Conservation (phyloP, 805 yeast species). For the Ogataea trehalophila region DNA sequence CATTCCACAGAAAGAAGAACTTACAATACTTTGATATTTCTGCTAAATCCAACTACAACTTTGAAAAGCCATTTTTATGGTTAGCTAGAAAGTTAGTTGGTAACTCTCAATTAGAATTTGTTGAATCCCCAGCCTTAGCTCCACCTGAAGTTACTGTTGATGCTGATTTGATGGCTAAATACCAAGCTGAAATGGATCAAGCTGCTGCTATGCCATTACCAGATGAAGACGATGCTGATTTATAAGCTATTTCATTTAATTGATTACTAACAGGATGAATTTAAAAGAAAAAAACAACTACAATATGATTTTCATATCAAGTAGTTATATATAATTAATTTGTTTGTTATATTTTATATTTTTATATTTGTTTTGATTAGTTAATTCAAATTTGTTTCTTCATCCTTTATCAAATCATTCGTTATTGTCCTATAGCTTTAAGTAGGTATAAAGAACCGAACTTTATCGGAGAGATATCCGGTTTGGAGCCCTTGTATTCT, state of each 20-base stretch:
- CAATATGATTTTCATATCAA: too few relatives aligned
- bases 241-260: conserved; percentile 42
- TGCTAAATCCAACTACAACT: conserved; percentile 99
- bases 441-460: too few relatives aligned
- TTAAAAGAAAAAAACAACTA: too few relatives aligned
- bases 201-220: conserved; percentile 99
- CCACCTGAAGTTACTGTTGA: conserved; percentile 99
- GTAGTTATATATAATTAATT: too few relatives aligned
- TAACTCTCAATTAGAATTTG: conserved; percentile 96
- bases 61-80: conserved; percentile 99
- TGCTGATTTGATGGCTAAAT: conserved; percentile 93
- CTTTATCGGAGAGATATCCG: too few relatives aligned
- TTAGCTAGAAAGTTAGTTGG: conserved; percentile 98
- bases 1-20: conserved; percentile 99
- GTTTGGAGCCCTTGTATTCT: too few relatives aligned
- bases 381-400: not conserved
- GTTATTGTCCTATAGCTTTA: too few relatives aligned
- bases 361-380: not conserved
- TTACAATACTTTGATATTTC: conserved; percentile 99
- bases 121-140: conserved; percentile 98
- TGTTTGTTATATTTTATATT: too few relatives aligned
- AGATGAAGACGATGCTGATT: conserved; percentile 99
- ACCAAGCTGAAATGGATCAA: conserved; percentile 99
- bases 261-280: not conserved
- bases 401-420: too few relatives aligned